Percentiles rank a stretch among this genome's conserved stretches.
phyloP scores from a whole-genome alignment of 1,284 basidiomycete genomes.

The Pyrrhoderma lamaoense region DNA sequence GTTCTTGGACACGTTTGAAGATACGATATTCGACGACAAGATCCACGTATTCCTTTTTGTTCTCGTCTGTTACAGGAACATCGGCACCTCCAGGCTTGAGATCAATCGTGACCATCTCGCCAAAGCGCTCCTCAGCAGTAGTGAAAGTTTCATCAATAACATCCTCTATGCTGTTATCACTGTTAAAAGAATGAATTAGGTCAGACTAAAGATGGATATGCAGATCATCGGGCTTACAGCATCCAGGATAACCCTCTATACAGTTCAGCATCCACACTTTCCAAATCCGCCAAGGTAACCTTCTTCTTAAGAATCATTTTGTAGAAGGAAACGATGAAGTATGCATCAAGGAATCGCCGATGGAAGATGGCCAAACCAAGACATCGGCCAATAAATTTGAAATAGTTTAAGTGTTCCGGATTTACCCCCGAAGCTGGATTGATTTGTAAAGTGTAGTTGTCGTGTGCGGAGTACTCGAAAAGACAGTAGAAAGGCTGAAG shows the following conservation, averaged over 20 bases:
- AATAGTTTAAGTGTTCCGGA: conserved; percentile 94
- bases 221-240: conserved; percentile 45
- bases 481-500: conserved; percentile 80
- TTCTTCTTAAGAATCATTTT: conserved; percentile 96
- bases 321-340: conserved; percentile 96
- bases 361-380: conserved; percentile 94
- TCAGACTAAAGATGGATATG: conserved; percentile 6
- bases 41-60: conserved; percentile 99
- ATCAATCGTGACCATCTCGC: conserved; percentile 91
- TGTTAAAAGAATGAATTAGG: conserved; percentile 25
- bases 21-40: conserved; percentile 93
- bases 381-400: conserved; percentile 94
- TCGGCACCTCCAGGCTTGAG: conserved; percentile 84
- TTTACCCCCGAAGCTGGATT: conserved; percentile 94
- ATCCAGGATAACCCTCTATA: conserved; percentile 92
- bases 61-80: conserved; percentile 87
- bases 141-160: conserved; percentile 94
- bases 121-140: conserved; percentile 93
- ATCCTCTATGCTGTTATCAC: conserved; percentile 92
- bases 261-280: conserved; percentile 83
- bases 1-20: conserved; percentile 86
- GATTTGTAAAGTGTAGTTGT: conserved; percentile 94
- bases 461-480: conserved; percentile 95
- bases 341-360: conserved; percentile 90
- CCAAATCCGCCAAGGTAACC: conserved; percentile 77